These are phyloP conservation scores for Papiliotrema nemorosa DNA, from an alignment of 1,284 basidiomycete genomes.

Conservation along the genomic window DNA sequence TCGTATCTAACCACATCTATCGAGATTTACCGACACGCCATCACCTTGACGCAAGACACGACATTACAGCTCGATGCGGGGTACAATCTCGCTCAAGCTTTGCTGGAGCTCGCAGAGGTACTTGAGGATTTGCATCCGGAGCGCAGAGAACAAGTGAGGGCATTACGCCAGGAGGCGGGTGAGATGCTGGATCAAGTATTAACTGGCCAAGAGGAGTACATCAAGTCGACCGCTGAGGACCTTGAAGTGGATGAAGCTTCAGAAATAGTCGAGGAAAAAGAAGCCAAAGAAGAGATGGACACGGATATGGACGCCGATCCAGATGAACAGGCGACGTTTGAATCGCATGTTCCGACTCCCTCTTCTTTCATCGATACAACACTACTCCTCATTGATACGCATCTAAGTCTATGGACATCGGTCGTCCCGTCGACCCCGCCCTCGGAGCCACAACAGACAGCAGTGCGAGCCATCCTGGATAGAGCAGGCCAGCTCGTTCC, in stretches of 20 bases:
- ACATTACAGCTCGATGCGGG: slow-evolving; percentile 41
- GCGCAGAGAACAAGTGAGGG: slow-evolving; percentile 16
- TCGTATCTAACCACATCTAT: slow-evolving; percentile 32
- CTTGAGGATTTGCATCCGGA: slow-evolving; percentile 37
- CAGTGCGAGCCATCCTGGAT: slow-evolving; percentile 30
- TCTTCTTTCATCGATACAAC: slow-evolving; percentile 41
- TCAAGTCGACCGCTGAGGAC: slow-evolving; percentile 14
- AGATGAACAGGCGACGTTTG: slow-evolving; percentile 53
- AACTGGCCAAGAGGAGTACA: slow-evolving; percentile 33
- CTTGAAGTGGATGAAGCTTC: slow-evolving; percentile 4
- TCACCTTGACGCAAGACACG: slow-evolving; percentile 23
- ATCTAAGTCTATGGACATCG: slow-evolving; percentile 38
- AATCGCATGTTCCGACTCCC: slow-evolving; percentile 38
- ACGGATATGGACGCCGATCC: slow-evolving; percentile 55
- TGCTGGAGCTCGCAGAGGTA: slow-evolving; percentile 36
- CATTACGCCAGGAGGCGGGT: slow-evolving; percentile 30
- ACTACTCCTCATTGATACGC: slow-evolving; percentile 31
- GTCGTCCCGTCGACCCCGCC: slow-evolving; percentile 23
- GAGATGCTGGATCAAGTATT: slow-evolving; percentile 34
- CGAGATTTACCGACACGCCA: slow-evolving; percentile 33
- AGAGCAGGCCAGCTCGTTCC: slow-evolving; percentile 21
- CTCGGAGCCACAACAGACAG: slow-evolving; percentile 29
- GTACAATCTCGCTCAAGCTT: slow-evolving; percentile 46
- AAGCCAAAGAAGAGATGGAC: slow-evolving; percentile 52
- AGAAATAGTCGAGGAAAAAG: slow-evolving; percentile 8